Evolutionary conservation across 805 yeast species (phyloP), one percentile per base, ranked within the genome.

Genomic region (Brettanomyces custersianus): DNA sequence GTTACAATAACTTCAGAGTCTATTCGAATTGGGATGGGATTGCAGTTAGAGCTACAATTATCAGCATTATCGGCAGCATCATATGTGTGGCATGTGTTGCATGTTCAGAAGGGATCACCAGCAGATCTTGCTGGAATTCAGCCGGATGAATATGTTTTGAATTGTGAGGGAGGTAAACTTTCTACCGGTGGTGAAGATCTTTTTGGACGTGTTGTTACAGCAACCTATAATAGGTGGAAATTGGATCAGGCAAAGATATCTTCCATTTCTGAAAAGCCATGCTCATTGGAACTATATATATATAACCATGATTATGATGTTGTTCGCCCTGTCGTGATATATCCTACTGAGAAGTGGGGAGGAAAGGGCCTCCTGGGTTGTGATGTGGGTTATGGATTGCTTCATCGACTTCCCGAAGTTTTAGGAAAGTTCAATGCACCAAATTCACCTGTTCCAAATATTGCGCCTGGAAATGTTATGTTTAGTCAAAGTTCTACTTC

Each of bases 361-460:
- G 86, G 88, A 12, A 70, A 65, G 44, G 95, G 95, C 1, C 64
- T 86, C 25, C 60, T 90, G 25, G 98, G 98, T 2, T 87, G 96
- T 60, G 94, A 88, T 44, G 94, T 90, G 15, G 97, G 96, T 0
- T 88, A 87, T 49, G 98, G 98, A 0, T 67, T 82, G 35, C 62
- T 90, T 34, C 97, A 90, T 53, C 44, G 49, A 25, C 39, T 55
- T n/a, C 96, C 97, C 1, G 74, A 76, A 39, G 80, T 75, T 4
- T 52, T 67, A 8, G 49, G 39, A 13, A 26, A 20, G 31, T 20
- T 22, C n/a, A 19, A 22, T n/a, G 15, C 13, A 9, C 20, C 17
- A 9, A n/a, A 18, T 3, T 20, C 26, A 5, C 35, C 21, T 11
- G 25, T 35, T 2, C 36, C 39, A 5, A 49, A 45, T 34, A 33